Conservation (phyloP, 352 stramenopile species). For the Pythium phragmitis region DNA sequence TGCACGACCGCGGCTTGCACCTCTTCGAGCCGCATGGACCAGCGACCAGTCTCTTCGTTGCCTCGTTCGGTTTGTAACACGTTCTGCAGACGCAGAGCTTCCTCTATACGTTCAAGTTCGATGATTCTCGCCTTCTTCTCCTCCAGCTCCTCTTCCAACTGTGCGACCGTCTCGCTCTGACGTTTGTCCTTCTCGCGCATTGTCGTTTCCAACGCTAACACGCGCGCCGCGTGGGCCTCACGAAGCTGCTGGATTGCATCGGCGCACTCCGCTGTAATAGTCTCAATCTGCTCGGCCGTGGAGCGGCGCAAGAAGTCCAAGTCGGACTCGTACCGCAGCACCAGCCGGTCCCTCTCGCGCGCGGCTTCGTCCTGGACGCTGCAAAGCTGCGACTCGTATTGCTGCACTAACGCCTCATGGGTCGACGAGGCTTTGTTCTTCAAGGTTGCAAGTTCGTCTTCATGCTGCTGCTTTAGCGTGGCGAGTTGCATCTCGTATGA, state of each 20-base stretch:
- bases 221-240: slow-evolving; percentile 38
- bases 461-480: slow-evolving; percentile 19
- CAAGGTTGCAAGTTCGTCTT: slow-evolving; percentile 19
- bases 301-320: slow-evolving; percentile 37
- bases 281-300: slow-evolving; percentile 41
- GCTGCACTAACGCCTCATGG: slow-evolving; percentile 11
- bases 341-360: slow-evolving; percentile 25
- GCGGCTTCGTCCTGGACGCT: slow-evolving; percentile 12
- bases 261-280: slow-evolving; percentile 29
- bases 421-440: slow-evolving; percentile 1
- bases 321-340: slow-evolving; percentile 49
- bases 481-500: slow-evolving; percentile 2
- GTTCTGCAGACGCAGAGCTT: background rate
- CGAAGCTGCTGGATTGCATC: slow-evolving; percentile 37
- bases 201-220: slow-evolving; percentile 44
- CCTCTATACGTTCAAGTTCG: slow-evolving; percentile 27
- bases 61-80: background rate
- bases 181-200: slow-evolving; percentile 44
- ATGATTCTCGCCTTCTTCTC: slow-evolving; percentile 22
- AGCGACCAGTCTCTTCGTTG: slow-evolving; percentile 5
- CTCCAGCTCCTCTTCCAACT: slow-evolving; percentile 27
- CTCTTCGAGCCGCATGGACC: slow-evolving; percentile 33
- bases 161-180: slow-evolving; percentile 23
- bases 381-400: slow-evolving; percentile 21
- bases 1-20: slow-evolving; percentile 32